Conservation (phyloP, 1,139 yeast genomes). For the Debaryomyces fabryi region DNA sequence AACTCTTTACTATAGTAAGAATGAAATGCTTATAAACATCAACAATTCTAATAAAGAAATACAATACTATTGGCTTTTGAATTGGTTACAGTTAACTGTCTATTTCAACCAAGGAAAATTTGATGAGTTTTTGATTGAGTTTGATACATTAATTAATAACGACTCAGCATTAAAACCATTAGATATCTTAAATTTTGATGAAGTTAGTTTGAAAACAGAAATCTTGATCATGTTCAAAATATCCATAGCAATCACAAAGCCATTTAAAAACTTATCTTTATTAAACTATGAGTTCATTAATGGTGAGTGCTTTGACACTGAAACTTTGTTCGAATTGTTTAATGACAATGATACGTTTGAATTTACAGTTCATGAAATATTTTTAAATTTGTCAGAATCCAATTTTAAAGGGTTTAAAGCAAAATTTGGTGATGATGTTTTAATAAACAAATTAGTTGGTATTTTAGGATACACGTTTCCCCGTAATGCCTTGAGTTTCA, state of each 20-base stretch:
- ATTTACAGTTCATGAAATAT: slow-evolving; percentile 10
- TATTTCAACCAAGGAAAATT: slow-evolving; percentile 30
- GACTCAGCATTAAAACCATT: slow-evolving; percentile 12
- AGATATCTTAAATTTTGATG: slow-evolving; percentile 8
- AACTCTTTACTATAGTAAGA: slow-evolving; percentile 25
- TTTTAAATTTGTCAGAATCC: slow-evolving; percentile 21
- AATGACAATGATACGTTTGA: slow-evolving; percentile 16
- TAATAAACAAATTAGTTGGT: slow-evolving; percentile 16
- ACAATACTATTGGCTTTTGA: slow-evolving; percentile 25
- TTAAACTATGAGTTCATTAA: slow-evolving; percentile 11
- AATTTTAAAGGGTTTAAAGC: slow-evolving; percentile 18
- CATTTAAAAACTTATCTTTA: slow-evolving; percentile 31
- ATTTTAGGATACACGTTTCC: slow-evolving; percentile 30
- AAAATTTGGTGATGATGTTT: slow-evolving; percentile 13
- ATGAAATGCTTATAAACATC: slow-evolving; percentile 19
- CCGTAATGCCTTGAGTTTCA: slow-evolving; percentile 19
- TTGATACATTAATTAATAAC: slow-evolving; percentile 19
- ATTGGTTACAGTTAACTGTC: slow-evolving; percentile 25
- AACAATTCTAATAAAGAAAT: slow-evolving; percentile 18
- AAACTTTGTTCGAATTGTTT: slow-evolving; percentile 9
- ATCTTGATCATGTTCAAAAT: slow-evolving; percentile 30
- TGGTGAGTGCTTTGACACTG: slow-evolving; percentile 1
- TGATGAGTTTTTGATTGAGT: slow-evolving; percentile 27
- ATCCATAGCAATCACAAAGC: slow-evolving; percentile 29
- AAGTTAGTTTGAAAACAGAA: slow-evolving; percentile 20